A percentile compares a stretch with the other conserved stretches of the same genome.
Evolutionary conservation across 1,139 yeast genomes (phyloP).

Genomic region (Zygosaccharomyces sapae): DNA sequence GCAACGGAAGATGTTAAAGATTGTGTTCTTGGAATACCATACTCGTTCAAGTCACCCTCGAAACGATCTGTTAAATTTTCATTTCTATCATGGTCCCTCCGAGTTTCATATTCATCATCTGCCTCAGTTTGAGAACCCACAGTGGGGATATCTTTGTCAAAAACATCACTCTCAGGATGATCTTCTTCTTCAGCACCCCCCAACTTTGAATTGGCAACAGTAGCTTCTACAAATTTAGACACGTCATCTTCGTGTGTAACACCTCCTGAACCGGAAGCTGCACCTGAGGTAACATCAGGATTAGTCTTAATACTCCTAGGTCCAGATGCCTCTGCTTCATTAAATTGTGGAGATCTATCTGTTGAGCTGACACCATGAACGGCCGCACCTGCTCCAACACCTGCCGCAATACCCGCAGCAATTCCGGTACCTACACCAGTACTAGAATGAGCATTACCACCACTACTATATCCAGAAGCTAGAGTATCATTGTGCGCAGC

Average conservation of each 20-base stretch:
- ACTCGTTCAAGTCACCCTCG: slow-evolving; percentile 36
- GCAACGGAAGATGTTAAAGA: slow-evolving; percentile 88
- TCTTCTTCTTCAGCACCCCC: slow-evolving; percentile 22
- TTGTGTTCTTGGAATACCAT: slow-evolving; percentile 53
- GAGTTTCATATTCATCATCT: slow-evolving; percentile 36
- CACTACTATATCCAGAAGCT: background rate
- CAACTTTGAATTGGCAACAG: slow-evolving; percentile 24
- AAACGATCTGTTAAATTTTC: slow-evolving; percentile 30
- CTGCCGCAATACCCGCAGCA: background rate
- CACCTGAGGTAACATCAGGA: background rate
- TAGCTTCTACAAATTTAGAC: slow-evolving; percentile 27
- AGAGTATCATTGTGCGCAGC: background rate
- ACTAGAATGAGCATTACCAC: background rate
- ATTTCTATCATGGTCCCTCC: slow-evolving; percentile 32
- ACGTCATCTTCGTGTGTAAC: slow-evolving; percentile 21
- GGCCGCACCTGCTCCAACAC: slow-evolving; percentile 1
- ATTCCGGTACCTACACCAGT: background rate
- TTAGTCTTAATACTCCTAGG: slow-evolving; percentile 35
- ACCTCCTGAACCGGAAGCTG: slow-evolving; percentile 1
- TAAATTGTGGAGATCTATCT: slow-evolving; percentile 38
- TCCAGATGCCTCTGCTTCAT: slow-evolving; percentile 38
- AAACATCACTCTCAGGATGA: slow-evolving; percentile 32
- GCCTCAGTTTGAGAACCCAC: slow-evolving; percentile 37
- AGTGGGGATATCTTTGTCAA: slow-evolving; percentile 37
- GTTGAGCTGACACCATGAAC: slow-evolving; percentile 40